Conservation (phyloP, 768 basidiomycete species). For the Tephrocybe sp. region DNA sequence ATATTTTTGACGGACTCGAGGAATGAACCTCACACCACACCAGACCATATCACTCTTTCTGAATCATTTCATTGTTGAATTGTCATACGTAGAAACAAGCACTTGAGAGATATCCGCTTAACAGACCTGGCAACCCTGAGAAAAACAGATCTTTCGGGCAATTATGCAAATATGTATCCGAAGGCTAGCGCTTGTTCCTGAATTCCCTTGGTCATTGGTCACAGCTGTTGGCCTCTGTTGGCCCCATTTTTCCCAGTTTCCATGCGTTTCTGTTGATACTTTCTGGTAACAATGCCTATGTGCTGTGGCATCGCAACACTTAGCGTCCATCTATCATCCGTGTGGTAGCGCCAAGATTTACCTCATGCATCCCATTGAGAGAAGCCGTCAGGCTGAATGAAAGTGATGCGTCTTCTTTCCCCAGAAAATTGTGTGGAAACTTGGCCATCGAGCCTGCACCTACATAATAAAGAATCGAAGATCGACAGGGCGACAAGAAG, state of each 20-base stretch:
- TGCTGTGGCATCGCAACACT: too few species aligned
- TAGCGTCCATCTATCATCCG: background rate
- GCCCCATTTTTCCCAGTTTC: background rate
- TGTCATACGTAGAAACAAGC: too few species aligned
- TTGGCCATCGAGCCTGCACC: too few species aligned
- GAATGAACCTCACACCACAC: too few species aligned
- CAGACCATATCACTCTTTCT: too few species aligned
- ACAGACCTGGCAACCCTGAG: too few species aligned
- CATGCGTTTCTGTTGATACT: background rate
- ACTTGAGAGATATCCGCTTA: too few species aligned
- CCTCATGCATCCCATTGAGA: too few species aligned
- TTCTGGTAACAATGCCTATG: conserved; percentile 11
- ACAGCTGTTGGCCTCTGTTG: background rate
- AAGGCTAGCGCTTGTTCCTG: background rate
- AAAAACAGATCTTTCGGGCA: background rate
- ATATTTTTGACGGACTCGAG: background rate
- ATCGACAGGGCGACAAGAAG: background rate
- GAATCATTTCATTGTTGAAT: too few species aligned
- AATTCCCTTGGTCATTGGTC: background rate
- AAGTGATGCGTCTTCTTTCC: too few species aligned
- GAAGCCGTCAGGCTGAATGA: too few species aligned
- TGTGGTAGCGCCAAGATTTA: background rate
- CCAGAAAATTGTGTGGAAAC: too few species aligned
- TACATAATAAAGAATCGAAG: conserved; percentile 5
- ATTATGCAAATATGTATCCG: background rate